phyloP scores from a whole-genome alignment of 805 yeast genomes.

The Ogataea parapolymorpha region DNA sequence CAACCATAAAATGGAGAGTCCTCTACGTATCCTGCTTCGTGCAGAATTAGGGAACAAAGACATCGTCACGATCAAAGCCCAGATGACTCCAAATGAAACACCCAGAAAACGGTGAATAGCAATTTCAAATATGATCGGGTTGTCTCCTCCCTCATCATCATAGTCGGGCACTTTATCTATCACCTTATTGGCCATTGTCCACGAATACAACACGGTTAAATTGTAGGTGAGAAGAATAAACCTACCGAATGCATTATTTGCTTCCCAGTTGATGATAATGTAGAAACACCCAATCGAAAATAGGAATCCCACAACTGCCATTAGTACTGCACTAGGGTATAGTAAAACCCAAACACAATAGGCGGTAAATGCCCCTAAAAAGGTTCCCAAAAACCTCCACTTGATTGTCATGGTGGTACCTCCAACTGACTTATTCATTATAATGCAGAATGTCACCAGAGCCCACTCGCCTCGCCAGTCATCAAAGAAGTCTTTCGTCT shows the following conservation, averaged over 20 bases:
- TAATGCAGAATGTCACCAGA: slow-evolving; percentile 72
- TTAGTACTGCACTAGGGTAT: slow-evolving; percentile 50
- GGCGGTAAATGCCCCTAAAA: slow-evolving; percentile 65
- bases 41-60: slow-evolving; percentile 75
- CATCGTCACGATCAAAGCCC: slow-evolving; percentile 72
- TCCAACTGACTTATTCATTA: slow-evolving; percentile 82
- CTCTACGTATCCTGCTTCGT: slow-evolving; percentile 59
- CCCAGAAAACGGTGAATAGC: slow-evolving; percentile 76
- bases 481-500: slow-evolving; percentile 50
- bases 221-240: slow-evolving; percentile 75
- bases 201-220: slow-evolving; percentile 72
- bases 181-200: slow-evolving; percentile 58
- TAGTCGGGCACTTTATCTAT: slow-evolving; percentile 43
- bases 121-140: slow-evolving; percentile 67
- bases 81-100: slow-evolving; percentile 67
- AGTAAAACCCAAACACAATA: slow-evolving; percentile 55
- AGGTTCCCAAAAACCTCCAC: slow-evolving; percentile 73
- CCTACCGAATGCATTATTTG: slow-evolving; percentile 60
- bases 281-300: slow-evolving; percentile 46
- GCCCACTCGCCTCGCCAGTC: slow-evolving; percentile 85
- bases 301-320: slow-evolving; percentile 48
- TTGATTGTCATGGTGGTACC: slow-evolving; percentile 78
- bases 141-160: slow-evolving; percentile 65
- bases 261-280: slow-evolving; percentile 68
- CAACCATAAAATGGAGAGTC: slow-evolving; percentile 69